Evolutionary conservation across 352 stramenopile genomes (phyloP), one percentile per base, ranked within the genome.

Genomic region (Phytophthora vignae): DNA sequence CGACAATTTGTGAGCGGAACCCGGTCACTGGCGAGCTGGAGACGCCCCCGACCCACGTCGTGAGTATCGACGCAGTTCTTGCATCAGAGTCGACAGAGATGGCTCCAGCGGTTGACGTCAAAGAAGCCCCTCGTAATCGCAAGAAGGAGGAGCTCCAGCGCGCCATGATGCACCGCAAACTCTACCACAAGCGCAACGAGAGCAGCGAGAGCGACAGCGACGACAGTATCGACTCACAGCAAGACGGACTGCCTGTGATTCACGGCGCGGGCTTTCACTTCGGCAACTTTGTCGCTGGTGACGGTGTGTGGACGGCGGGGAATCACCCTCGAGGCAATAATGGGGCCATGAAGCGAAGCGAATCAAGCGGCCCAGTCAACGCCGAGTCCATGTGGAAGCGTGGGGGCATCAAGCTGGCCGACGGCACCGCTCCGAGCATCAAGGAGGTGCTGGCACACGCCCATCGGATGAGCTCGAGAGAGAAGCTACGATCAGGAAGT

Each of bases 331-430:
- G 25, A 6, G 29, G 59, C 9, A 15, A 12, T 10, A 38, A 2
- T 56, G 46, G 19, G 14, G 10, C 36, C 5, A 7, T 46, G 33
- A 19, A 10, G 19, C 5, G 49, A 12, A 49, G 44, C 15, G 40
- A 57, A 52, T n/a, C 21, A 6, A 17, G 19, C n/a, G n/a, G 25
- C 12, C 5, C 17, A 0, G 17, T 22, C 22, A 69, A 21, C 11
- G 55, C 52, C 10, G 85, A 92, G 21, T 72, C 71, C 0, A 84
- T 93, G 53, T 93, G 85, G 85, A 89, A 82, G 40, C 80, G 82
- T 19, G 83, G 78, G 3, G 71, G 61, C 2, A 52, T 66, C 1
- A 71, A 54, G 27, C 33, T 42, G 5, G 31, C 44, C 2, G 71
- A 71, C n/a, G 21, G 22, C 5, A 54, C 66, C 27, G 42, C 61